Conservation (phyloP, 148 eudicot species). For the Camellia granthamiana region DNA sequence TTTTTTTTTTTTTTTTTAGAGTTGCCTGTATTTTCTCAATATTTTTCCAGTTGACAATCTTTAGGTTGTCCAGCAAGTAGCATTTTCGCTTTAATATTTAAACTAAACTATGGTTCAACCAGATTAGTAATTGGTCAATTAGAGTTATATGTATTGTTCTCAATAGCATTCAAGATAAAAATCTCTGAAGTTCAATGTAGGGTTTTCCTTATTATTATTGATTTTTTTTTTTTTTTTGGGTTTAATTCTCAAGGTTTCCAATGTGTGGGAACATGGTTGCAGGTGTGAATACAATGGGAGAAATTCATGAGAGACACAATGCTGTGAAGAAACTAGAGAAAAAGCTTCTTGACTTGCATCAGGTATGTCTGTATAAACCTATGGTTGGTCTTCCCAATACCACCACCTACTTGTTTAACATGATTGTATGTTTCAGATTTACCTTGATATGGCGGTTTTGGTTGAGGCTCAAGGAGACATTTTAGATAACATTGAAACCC, state of each 20-base stretch:
- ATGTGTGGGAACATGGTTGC: neutral
- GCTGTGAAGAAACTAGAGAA: too few species aligned
- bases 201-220: too few species aligned
- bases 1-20: neutral
- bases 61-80: neutral
- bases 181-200: too few species aligned
- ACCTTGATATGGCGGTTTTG: slow-evolving; percentile 58
- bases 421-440: slow-evolving; percentile 26
- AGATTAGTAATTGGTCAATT: neutral
- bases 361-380: slow-evolving; percentile 25
- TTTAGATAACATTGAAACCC: slow-evolving; percentile 57
- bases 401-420: neutral
- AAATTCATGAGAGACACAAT: too few species aligned
- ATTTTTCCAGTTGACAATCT: neutral
- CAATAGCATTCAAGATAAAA: too few species aligned
- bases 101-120: neutral
- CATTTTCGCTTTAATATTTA: neutral
- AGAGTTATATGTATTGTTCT: too few species aligned
- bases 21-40: neutral
- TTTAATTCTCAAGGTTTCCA: neutral
- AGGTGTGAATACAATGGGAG: slow-evolving; percentile 53
- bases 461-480: slow-evolving; percentile 62
- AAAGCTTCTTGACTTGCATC: slow-evolving; percentile 56
- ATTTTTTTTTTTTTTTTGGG: neutral
- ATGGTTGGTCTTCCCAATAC: neutral